Percentiles rank a stretch among this genome's conserved stretches.
Evolutionary conservation across 1,139 yeast species (phyloP).

Genomic region (Lodderomyces oxycetoniae): DNA sequence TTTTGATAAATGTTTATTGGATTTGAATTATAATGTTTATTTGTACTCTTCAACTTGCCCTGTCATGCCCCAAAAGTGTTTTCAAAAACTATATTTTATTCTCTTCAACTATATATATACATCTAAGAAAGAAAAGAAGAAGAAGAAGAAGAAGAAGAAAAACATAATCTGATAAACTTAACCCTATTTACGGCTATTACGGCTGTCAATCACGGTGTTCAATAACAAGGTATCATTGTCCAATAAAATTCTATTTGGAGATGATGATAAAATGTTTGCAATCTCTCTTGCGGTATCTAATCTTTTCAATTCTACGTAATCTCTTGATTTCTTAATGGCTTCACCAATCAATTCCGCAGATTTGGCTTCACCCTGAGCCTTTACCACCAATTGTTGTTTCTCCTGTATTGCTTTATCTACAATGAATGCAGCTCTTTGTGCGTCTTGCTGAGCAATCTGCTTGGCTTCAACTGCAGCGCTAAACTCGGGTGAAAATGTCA

Average conservation of each 20-base stretch:
- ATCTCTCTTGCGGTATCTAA: conserved; percentile 96
- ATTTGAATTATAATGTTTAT: too few species aligned
- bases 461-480: conserved; percentile 97
- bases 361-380: conserved; percentile 97
- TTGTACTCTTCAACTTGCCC: too few species aligned
- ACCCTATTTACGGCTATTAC: conserved; percentile 16
- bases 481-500: conserved; percentile 97
- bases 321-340: conserved; percentile 92
- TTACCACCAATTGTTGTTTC: conserved; percentile 92
- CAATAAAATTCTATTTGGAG: conserved; percentile 87
- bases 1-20: too few species aligned
- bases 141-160: not conserved
- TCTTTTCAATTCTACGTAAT: conserved; percentile 93
- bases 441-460: conserved; percentile 99
- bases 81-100: conserved; percentile 1
- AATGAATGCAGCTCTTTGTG: conserved; percentile 94
- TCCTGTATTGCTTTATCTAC: conserved; percentile 98
- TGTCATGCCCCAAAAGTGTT: too few species aligned
- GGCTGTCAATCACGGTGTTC: conserved; percentile 74
- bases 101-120: not conserved
- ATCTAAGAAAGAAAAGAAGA: not conserved
- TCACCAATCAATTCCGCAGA: conserved; percentile 98
- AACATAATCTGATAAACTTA: too few species aligned
- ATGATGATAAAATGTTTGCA: conserved; percentile 75
- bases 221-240: conserved; percentile 89